Conservation (phyloP, 306 rosid genomes). For the Cajanus cajan region DNA sequence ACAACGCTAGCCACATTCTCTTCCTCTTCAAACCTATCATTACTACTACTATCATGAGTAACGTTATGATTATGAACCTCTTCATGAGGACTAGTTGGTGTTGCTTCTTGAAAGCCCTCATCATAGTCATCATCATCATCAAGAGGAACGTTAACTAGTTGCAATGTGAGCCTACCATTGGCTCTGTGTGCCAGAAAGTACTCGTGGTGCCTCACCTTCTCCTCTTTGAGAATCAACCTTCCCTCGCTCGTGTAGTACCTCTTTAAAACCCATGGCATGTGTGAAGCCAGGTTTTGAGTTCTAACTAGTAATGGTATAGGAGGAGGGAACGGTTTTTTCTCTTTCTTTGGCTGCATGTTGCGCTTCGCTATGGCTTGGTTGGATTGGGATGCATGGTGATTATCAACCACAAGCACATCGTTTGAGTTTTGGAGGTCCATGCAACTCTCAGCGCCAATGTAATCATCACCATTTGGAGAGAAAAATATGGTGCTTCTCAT, state of each 20-base stretch:
- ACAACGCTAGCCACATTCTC: neutral
- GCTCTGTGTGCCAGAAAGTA: constrained; percentile 62
- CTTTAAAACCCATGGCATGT: constrained; percentile 69
- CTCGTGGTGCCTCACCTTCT: constrained; percentile 60
- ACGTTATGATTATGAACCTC: neutral
- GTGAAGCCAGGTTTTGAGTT: constrained; percentile 54
- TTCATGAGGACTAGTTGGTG: neutral
- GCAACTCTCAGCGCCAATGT: constrained; percentile 69
- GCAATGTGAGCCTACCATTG: constrained; percentile 69
- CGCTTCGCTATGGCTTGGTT: neutral
- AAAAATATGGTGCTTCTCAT: neutral
- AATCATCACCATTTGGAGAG: constrained; percentile 29
- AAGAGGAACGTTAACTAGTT: constrained; percentile 46
- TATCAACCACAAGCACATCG: neutral
- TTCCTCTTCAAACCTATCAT: neutral
- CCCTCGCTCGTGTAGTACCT: constrained; percentile 66
- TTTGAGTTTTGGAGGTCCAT: constrained; percentile 34
- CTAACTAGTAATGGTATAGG: constrained; percentile 59
- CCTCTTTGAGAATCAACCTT: constrained; percentile 59
- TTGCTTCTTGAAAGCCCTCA: neutral
- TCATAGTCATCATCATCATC: neutral
- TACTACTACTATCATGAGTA: neutral
- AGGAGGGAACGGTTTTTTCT: constrained; percentile 56
- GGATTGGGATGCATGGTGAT: neutral
- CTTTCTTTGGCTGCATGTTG: neutral